Evolutionary conservation across 768 basidiomycete species (phyloP), one percentile per base, ranked within the genome.

Genomic region (Amanita pallidorosea): DNA sequence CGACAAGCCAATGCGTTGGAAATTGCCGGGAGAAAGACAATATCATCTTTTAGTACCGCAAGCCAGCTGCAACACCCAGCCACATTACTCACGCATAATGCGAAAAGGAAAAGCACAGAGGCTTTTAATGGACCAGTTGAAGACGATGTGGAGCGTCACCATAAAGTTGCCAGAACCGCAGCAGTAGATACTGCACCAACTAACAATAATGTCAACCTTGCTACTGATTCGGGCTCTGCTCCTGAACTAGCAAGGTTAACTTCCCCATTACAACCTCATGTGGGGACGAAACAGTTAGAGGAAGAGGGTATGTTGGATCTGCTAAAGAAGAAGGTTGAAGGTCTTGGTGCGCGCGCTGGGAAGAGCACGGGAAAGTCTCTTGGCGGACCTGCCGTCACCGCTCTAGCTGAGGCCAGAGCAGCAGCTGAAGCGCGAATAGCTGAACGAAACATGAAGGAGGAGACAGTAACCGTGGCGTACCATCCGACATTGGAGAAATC

Each of bases 281-380:
- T 4, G 4, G 40, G 23, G 8, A 48, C 34, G 9, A 18, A 22
- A 27, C 49, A 18, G 3, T 51, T 47, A 11, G 52, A 18, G 22
- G 52, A 46, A 27, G 72, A 71, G 25, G 83, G 75, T 18, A 75
- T 84, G 55, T 71, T 89, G 38, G 76, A 79, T 57, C 69, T 74
- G 15, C 70, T 90, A 45, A 89, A 85, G 67, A 80, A 77, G 59
- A 86, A 80, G 1, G 78, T 88, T 0, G 80, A 85, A 61, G 82
- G 73, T 13, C 68, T 84, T 25, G 82, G 83, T 15, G 70, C 78
- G 15, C 77, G 76, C 4, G 59, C 71, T 41, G 74, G 75, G 27
- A 86, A 80, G 59, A 74, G 74, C 46, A 68, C 72, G 60, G 74
- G 75, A 47, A 86, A 81, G 58, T 84, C 85, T 34, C 60, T 84